Percentiles rank a stretch among this genome's conserved stretches.
Conservation (phyloP, 768 basidiomycete species). For the Cyathus striatus region DNA sequence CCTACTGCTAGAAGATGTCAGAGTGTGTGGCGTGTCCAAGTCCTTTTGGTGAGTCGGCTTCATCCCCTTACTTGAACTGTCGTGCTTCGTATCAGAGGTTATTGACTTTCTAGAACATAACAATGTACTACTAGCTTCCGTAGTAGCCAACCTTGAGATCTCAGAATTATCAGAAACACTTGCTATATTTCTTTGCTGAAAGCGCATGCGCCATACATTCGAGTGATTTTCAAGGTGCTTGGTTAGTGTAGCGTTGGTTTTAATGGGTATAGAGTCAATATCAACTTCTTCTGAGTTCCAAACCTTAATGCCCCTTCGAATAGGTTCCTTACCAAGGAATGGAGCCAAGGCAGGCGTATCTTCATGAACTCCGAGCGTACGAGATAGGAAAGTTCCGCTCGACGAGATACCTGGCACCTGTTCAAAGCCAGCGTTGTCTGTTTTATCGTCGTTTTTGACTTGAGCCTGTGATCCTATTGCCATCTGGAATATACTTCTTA, state of each 20-base stretch:
- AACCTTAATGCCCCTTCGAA: conserved; percentile 36
- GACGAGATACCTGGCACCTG: no score
- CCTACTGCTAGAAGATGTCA: conserved; percentile 25
- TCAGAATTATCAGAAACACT: background rate
- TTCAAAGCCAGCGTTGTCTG: no score
- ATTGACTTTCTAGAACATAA: no score
- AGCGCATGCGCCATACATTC: conserved; percentile 29
- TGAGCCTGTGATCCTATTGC: conserved; percentile 31
- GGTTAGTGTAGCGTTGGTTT: background rate
- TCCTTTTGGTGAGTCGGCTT: no score
- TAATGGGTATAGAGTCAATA: conserved; percentile 17
- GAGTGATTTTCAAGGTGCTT: conserved; percentile 9
- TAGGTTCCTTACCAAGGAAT: conserved; percentile 39
- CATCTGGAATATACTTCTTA: conserved; percentile 43
- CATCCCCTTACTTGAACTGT: no score
- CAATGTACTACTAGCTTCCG: no score
- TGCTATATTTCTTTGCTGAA: conserved; percentile 24
- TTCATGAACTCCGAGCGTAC: conserved; percentile 42
- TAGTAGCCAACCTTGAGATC: no score
- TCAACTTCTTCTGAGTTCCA: conserved; percentile 35
- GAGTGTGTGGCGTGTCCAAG: no score
- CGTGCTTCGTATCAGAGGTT: no score
- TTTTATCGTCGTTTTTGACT: conserved; percentile 2
- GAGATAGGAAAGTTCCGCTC: conserved; percentile 21
- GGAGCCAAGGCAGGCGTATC: conserved; percentile 46